These are phyloP conservation scores for Xylariales sp. DNA, from an alignment of 2,329 filamentous ascomycete species.

Conservation along the genomic window DNA sequence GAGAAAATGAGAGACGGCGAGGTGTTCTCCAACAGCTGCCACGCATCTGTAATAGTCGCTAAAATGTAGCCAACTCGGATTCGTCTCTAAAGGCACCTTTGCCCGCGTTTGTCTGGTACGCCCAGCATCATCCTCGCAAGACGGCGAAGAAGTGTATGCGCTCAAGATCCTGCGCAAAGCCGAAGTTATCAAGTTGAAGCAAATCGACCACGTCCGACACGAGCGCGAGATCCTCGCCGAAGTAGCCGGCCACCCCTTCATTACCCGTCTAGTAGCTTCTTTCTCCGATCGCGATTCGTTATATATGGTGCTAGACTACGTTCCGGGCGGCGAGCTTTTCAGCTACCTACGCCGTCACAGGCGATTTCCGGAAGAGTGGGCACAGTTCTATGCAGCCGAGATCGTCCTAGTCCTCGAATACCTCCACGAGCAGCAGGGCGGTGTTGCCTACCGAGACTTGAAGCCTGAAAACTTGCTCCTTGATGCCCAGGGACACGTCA, in stretches of 20 bases:
- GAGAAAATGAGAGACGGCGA: no score
- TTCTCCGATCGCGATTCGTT: constrained; percentile 76
- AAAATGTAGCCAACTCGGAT: not conserved
- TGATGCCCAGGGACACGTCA: constrained; percentile 73
- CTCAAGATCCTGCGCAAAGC: constrained; percentile 74
- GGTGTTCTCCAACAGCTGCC: no score
- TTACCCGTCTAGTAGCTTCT: constrained; percentile 72
- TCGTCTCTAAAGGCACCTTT: constrained; percentile 59
- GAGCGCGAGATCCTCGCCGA: constrained; percentile 75
- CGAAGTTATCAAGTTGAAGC: constrained; percentile 74
- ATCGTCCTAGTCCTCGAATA: constrained; percentile 79
- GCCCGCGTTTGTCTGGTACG: constrained; percentile 77
- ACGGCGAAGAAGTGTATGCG: constrained; percentile 67
- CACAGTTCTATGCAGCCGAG: constrained; percentile 79
- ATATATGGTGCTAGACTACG: constrained; percentile 81
- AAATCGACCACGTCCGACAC: constrained; percentile 81
- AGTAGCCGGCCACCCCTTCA: constrained; percentile 78
- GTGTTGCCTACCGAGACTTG: constrained; percentile 74
- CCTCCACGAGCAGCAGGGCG: constrained; percentile 72
- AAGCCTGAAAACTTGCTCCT: constrained; percentile 82
- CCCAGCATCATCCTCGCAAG: constrained; percentile 49
- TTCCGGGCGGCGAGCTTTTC: constrained; percentile 80
- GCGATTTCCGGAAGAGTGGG: constrained; percentile 73
- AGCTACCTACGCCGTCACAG: constrained; percentile 74
- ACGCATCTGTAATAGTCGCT: not conserved